Conservation (phyloP, 768 basidiomycete genomes). For the Amanita rubescens region DNA sequence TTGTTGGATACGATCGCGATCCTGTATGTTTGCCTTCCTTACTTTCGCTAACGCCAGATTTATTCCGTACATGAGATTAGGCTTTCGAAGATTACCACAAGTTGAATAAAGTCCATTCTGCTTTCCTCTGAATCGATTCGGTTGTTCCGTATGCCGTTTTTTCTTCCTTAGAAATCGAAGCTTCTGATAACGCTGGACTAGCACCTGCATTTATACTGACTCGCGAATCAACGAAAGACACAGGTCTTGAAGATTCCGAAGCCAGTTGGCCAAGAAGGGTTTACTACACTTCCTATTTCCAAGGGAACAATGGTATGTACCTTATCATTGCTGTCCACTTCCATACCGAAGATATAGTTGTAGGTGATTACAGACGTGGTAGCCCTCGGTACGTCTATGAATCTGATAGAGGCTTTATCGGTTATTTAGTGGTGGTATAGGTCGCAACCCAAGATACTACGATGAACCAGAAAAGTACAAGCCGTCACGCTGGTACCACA, state of each 20-base stretch:
- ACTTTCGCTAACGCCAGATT: too few relatives aligned
- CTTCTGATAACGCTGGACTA: not conserved
- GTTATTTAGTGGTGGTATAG: constrained; percentile 12
- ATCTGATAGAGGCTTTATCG: not conserved
- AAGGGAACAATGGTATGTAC: constrained; percentile 3
- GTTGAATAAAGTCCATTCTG: constrained; percentile 19
- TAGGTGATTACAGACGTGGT: not conserved
- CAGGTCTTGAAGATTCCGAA: constrained; percentile 18
- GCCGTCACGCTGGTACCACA: constrained; percentile 31
- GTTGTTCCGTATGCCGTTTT: constrained; percentile 21
- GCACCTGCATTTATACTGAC: constrained; percentile 16
- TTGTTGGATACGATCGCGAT: constrained; percentile 26
- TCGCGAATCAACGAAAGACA: constrained; percentile 21
- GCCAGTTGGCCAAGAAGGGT: constrained; percentile 6
- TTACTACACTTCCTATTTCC: not conserved
- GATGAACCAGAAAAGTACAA: constrained; percentile 27
- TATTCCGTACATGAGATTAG: constrained; percentile 8
- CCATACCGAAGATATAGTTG: not conserved
- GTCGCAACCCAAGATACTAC: constrained; percentile 29
- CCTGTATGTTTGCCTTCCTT: constrained; percentile 21
- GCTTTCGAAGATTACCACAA: constrained; percentile 14
- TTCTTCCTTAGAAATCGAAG: constrained; percentile 4
- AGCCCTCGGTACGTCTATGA: not conserved
- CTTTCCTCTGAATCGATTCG: constrained; percentile 25
- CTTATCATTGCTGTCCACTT: not conserved